Base-by-base conservation (phyloP, 2,329 filamentous ascomycete species). In the Cercospora sp. region DNA sequence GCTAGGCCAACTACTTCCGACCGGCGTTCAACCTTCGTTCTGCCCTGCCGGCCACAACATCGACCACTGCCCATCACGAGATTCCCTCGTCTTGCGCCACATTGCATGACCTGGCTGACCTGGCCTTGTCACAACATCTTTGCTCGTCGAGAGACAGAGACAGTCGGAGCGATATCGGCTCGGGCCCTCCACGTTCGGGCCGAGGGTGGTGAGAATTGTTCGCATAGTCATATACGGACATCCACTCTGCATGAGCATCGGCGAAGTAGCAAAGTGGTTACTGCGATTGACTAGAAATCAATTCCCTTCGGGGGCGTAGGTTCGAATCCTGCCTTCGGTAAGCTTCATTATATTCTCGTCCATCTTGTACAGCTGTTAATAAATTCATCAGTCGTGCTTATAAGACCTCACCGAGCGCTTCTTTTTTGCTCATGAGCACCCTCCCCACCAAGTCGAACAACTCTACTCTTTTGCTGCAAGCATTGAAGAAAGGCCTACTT, bases 201-300 rank as follows among this genome's bases (percentile, higher is more conserved):
- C 36, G 36, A 13, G 3, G 36, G 6, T 8, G 13, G 13, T 16
- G 36, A 13, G n/a, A 8, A 40, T 13, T 8, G 3, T 7, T 3
- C 1, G 1, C 13, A 40, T 5, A 5, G 0, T n/a, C 13, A 40
- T 40, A 40, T 40, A 33, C 31, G 2, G 6, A 33, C 10, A 12
- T 33, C 3, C 5, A 12, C 10, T 3, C 1, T 3, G 3, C 2
- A 2, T 4, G 1, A 33, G 3, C 33, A 36, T 6, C 12, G 33
- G 33, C 36, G 60, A 60, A 60, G 63, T 70, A 66, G 68, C 68
- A 66, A 67, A 71, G 69, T 65, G 69, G 69, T 71, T 71, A 71
- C 57, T 67, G 69, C 69, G 69, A 71, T 71, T 69, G 69, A 71
- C 61, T 63, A 55, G 61, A 63, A 60, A 69, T 69, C 67, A 69